Percentiles rank a stretch among this genome's conserved stretches.
phyloP scores from a whole-genome alignment of 2,329 filamentous ascomycete species.

The Aureobasidium sp. region DNA sequence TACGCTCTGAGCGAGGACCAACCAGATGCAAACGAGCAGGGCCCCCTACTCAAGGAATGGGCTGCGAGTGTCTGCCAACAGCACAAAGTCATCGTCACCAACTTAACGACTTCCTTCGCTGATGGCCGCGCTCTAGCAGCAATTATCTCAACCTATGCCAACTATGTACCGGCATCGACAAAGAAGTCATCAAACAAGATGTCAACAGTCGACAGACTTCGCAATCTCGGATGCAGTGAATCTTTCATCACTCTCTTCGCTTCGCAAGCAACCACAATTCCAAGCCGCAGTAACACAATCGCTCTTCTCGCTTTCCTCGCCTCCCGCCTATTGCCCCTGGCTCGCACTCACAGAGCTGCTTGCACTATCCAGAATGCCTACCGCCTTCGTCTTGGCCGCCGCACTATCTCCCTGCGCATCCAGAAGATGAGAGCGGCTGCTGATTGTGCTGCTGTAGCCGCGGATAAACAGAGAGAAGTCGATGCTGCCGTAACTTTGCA shows the following conservation, averaged over 20 bases:
- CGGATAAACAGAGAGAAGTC: slow-evolving; percentile 34
- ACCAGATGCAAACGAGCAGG: slow-evolving; percentile 24
- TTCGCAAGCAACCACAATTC: slow-evolving; percentile 41
- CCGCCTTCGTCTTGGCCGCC: slow-evolving; percentile 41
- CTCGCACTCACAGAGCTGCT: slow-evolving; percentile 56
- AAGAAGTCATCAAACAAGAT: background rate
- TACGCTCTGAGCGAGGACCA: background rate
- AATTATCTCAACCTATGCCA: slow-evolving; percentile 64
- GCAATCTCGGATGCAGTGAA: slow-evolving; percentile 41
- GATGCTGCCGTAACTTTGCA: slow-evolving; percentile 50
- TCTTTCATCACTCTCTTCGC: slow-evolving; percentile 51
- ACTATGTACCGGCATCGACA: slow-evolving; percentile 37
- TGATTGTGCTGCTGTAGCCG: slow-evolving; percentile 53
- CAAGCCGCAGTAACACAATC: slow-evolving; percentile 61
- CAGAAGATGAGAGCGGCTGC: slow-evolving; percentile 46
- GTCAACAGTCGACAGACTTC: slow-evolving; percentile 39
- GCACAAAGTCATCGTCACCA: slow-evolving; percentile 53
- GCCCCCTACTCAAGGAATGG: slow-evolving; percentile 61
- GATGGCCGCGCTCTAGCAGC: slow-evolving; percentile 59
- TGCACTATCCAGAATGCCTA: slow-evolving; percentile 58
- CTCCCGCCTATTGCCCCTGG: slow-evolving; percentile 61
- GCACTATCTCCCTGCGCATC: slow-evolving; percentile 38
- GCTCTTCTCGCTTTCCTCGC: slow-evolving; percentile 66
- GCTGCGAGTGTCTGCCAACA: slow-evolving; percentile 62
- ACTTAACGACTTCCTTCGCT: slow-evolving; percentile 66